Evolutionary conservation across 805 yeast genomes (phyloP).

Genomic region (Barnettozyma populi): DNA sequence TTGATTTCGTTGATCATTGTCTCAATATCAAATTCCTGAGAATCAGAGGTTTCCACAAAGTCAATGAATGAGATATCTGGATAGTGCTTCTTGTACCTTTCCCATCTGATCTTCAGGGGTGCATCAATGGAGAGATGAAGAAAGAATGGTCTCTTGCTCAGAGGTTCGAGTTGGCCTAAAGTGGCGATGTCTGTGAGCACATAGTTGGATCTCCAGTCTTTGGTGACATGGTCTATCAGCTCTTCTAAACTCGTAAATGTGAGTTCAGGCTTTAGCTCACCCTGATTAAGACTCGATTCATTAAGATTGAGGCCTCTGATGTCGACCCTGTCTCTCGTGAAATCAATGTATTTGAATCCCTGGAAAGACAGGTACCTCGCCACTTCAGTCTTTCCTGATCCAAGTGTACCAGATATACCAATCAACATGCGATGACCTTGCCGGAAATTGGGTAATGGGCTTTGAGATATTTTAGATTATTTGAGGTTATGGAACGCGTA

Average conservation of each 20-base stretch:
- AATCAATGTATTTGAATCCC: slow-evolving; percentile 41
- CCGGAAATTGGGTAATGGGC: no score
- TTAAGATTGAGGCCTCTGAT: slow-evolving; percentile 16
- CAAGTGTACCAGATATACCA: slow-evolving; percentile 66
- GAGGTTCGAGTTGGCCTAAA: slow-evolving; percentile 36
- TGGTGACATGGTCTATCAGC: slow-evolving; percentile 57
- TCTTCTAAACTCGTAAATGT: slow-evolving; percentile 37
- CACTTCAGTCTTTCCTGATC: slow-evolving; percentile 64
- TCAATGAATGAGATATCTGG: slow-evolving; percentile 20
- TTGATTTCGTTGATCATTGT: slow-evolving; percentile 35
- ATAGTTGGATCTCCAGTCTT: slow-evolving; percentile 56
- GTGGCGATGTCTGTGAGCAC: slow-evolving; percentile 51
- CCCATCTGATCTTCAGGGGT: slow-evolving; percentile 45
- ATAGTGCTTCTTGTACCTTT: slow-evolving; percentile 25
- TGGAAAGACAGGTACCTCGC: slow-evolving; percentile 49
- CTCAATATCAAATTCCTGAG: slow-evolving; percentile 24
- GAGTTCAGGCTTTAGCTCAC: slow-evolving; percentile 19
- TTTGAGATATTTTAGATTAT: no score
- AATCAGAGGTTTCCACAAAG: slow-evolving; percentile 38
- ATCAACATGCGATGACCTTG: slow-evolving; percentile 46
- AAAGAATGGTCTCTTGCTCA: slow-evolving; percentile 75
- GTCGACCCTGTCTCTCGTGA: slow-evolving; percentile 11
- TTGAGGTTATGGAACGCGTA: not conserved
- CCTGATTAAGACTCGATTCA: slow-evolving; percentile 9
- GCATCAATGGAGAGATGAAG: slow-evolving; percentile 77